Percentiles rank a stretch among this genome's conserved stretches.
Conservation (phyloP, 2,329 filamentous ascomycete genomes). For the Thelonectria olida region DNA sequence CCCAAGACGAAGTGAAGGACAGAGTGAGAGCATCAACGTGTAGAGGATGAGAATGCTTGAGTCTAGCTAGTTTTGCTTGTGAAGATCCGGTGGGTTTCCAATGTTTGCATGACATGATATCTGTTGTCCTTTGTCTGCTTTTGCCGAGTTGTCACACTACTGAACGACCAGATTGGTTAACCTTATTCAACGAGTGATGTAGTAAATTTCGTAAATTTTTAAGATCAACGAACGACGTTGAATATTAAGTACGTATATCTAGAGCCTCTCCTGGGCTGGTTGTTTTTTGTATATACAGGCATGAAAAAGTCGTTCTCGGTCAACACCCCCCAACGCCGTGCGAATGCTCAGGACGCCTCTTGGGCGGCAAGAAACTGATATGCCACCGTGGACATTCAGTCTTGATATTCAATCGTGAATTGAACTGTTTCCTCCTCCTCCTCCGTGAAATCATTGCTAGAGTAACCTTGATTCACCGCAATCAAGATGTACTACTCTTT, state of each 20-base stretch:
- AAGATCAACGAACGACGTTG: slow-evolving; percentile 41
- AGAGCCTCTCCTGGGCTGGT: slow-evolving; percentile 39
- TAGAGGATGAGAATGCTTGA: neutral
- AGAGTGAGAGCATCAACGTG: neutral
- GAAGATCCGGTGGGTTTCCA: neutral
- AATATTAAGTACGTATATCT: slow-evolving; percentile 46
- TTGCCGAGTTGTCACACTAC: too few species aligned
- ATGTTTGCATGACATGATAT: neutral
- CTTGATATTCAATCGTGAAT: slow-evolving; percentile 37
- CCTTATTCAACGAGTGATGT: too few species aligned
- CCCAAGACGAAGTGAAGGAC: slow-evolving; percentile 50
- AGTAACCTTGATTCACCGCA: slow-evolving; percentile 37
- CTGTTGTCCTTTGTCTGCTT: neutral
- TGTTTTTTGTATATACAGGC: slow-evolving; percentile 42
- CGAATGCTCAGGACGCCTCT: slow-evolving; percentile 37
- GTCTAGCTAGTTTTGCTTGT: neutral
- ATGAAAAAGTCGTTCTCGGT: slow-evolving; percentile 41
- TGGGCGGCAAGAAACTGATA: slow-evolving; percentile 29
- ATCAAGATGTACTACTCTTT: slow-evolving; percentile 25
- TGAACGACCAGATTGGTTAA: too few species aligned
- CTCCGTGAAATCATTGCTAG: slow-evolving; percentile 14
- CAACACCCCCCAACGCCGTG: slow-evolving; percentile 44
- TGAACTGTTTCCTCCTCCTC: slow-evolving; percentile 23
- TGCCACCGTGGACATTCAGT: slow-evolving; percentile 30
- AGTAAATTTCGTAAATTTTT: neutral